Percentiles rank a stretch among this genome's conserved stretches.
Conservation (phyloP, 345 rosid species). For the Murraya koenigii region DNA sequence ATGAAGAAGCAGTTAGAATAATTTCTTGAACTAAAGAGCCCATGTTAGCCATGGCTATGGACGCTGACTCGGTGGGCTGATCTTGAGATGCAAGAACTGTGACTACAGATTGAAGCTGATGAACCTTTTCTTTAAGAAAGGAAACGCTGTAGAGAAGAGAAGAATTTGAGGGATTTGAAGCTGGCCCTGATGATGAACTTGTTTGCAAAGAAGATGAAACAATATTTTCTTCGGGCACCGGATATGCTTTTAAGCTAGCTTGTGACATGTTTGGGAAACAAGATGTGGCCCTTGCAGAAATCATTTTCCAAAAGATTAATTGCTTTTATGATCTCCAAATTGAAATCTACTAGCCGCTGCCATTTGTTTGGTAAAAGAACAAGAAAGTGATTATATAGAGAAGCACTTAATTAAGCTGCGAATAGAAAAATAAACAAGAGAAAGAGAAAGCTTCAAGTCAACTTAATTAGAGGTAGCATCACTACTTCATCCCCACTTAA, state of each 20-base stretch:
- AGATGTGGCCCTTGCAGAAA: constrained; percentile 13
- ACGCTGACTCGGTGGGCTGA: constrained; percentile 34
- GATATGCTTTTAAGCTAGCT: constrained; percentile 23
- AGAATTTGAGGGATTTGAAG: constrained; percentile 18
- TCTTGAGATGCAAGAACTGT: constrained; percentile 36
- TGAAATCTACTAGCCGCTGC: neutral
- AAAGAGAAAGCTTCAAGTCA: constrained; percentile 41
- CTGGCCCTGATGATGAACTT: constrained; percentile 7
- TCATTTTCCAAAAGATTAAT: constrained; percentile 24
- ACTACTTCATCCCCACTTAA: constrained; percentile 44
- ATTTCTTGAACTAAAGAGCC: constrained; percentile 58
- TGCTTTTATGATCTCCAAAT: neutral
- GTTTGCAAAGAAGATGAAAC: constrained; percentile 19
- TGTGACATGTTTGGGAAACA: constrained; percentile 28
- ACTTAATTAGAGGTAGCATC: constrained; percentile 21
- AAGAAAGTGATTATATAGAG: constrained; percentile 3
- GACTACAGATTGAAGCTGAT: constrained; percentile 57
- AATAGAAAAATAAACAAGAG: neutral
- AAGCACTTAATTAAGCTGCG: neutral
- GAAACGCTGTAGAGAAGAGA: constrained; percentile 61
- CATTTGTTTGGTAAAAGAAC: neutral
- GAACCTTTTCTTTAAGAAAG: constrained; percentile 56
- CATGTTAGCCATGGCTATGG: constrained; percentile 45
- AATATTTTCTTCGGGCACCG: constrained; percentile 15
- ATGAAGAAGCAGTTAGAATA: constrained; percentile 59